Base-by-base conservation (phyloP, 2,329 filamentous ascomycete species). In the Didymella pomorum region DNA sequence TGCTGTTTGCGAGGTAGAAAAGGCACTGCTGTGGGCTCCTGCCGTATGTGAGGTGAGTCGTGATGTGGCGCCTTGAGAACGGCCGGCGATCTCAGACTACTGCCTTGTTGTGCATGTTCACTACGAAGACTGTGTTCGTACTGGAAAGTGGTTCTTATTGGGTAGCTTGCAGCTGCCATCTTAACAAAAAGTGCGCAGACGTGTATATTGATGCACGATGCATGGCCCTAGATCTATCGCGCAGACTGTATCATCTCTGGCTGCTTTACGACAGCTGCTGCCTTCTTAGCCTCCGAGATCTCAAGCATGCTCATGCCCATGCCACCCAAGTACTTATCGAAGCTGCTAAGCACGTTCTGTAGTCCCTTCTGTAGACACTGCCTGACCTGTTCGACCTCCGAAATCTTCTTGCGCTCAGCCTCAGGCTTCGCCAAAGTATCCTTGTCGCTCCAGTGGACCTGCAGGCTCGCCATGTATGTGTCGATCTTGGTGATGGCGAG, bases 371-470 rank as follows among this genome's bases (percentile, higher is more conserved):
- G 89, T 66, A 97, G 73, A 16, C 86, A 85, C 16, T 82, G 79
- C 43, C 92, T 65, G 11, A 97, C 82, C 39, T 86, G 81, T 20
- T 93, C 87, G n/a, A 96, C 87, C 67, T 94, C 91, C 0, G 78
- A 76, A 1, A 85, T 77, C 4, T 75, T 76, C 46, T 79, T 77
- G 21, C 78, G 76, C 37, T 64, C 69, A 61, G 65, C 76, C 70
- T 85, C 80, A 54, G 80, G 82, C 23, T 76, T 74, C 1, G 75
- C 72, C 16, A 71, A 50, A 56, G 86, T 84, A 18, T 84, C 81
- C 2, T 90, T 79, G 73, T 97, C 93, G 1, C 91, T 93, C 92
- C 92, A 96, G 76, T 95, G 91, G 3, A 86, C 76, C 1, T 86
- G 82, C 42, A 89, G 79, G 2, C 69, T 78, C 8, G 76, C 75